Conservation (phyloP, 78 protist species). For the Emiliania huxleyi region DNA sequence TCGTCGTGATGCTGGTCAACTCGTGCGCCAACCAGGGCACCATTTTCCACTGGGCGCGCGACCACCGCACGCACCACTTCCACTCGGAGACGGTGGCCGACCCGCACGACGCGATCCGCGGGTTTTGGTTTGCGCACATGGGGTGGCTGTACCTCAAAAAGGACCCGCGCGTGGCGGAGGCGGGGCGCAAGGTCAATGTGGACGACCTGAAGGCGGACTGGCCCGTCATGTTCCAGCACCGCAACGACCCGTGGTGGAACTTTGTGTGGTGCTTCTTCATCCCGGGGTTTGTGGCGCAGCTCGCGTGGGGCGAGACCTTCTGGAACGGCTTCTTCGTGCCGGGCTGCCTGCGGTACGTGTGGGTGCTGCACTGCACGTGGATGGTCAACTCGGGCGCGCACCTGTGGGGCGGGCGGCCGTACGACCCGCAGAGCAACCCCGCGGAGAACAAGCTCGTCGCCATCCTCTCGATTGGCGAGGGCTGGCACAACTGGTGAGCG, state of each 20-base stretch:
- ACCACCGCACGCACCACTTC: slow-evolving; percentile 51
- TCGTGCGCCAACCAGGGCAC: slow-evolving; percentile 37
- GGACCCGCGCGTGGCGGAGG: not conserved
- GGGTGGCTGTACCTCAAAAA: slow-evolving; percentile 34
- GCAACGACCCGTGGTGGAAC: slow-evolving; percentile 5
- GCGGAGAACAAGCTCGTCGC: slow-evolving; percentile 17
- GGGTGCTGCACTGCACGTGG: slow-evolving; percentile 45
- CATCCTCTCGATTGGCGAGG: slow-evolving; percentile 41
- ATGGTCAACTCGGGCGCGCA: slow-evolving; percentile 45
- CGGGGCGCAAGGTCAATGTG: slow-evolving; percentile 23
- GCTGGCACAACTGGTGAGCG: slow-evolving; percentile 57
- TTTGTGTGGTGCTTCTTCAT: not conserved
- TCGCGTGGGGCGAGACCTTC: slow-evolving; percentile 38
- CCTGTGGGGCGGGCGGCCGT: slow-evolving; percentile 35
- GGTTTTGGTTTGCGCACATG: slow-evolving; percentile 37
- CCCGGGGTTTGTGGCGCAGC: slow-evolving; percentile 3
- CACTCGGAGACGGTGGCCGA: slow-evolving; percentile 39
- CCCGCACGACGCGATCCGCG: slow-evolving; percentile 46
- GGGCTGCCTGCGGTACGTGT: slow-evolving; percentile 25
- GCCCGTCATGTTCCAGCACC: slow-evolving; percentile 16
- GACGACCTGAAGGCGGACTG: slow-evolving; percentile 7
- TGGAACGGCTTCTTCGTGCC: slow-evolving; percentile 14
- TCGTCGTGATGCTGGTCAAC: not conserved
- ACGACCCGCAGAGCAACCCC: slow-evolving; percentile 14
- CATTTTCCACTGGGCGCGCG: slow-evolving; percentile 37